Base-by-base conservation (phyloP, 257 asterid genomes). In the Plantago elongata region DNA sequence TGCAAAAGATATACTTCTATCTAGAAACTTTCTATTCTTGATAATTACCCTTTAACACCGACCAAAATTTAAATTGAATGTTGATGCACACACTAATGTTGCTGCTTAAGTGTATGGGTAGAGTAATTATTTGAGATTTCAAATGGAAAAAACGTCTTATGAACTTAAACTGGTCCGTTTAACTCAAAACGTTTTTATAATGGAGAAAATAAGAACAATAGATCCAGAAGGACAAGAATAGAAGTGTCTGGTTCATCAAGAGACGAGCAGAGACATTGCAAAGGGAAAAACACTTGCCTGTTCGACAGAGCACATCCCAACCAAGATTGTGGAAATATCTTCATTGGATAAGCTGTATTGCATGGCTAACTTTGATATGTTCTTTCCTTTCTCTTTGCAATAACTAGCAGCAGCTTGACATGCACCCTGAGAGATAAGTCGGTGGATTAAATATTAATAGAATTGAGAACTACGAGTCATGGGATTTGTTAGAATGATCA, bases 291-390 rank as follows among this genome's bases (percentile, higher is more conserved):
- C 34, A 40, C 55, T n/a, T 61, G 87, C 99, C 96, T 93, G 95
- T 69, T 75, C 63, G 51, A 81, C 79, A 16, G 99, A 93, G 75
- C 77, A 79, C 97, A 93, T 93, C 48, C 99, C 99, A 48, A 93
- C 97, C 75, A 93, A 82, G 63, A 89, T 60, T 1, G 96, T 79
- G 37, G 96, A 82, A 56, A 93, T 85, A 37, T 76, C 95, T 67
- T 77, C 78, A 70, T 93, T 89, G 22, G 81, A 77, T 69, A 93
- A 78, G 81, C 94, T 83, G 85, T 77, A 89, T 63, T 93, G 95
- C 84, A 93, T 27, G 52, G 99, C 89, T 57, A 87, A 47, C 72
- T 89, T 87, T n/a, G 97, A 74, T 72, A 93, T 73, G 57, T 71
- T 81, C 78, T 85, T 83, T 57, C 94, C 88, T 62, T 75, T 83